These are phyloP conservation scores for Boletus vinaceobasis DNA, from an alignment of 768 basidiomycete species.

Conservation along the genomic window DNA sequence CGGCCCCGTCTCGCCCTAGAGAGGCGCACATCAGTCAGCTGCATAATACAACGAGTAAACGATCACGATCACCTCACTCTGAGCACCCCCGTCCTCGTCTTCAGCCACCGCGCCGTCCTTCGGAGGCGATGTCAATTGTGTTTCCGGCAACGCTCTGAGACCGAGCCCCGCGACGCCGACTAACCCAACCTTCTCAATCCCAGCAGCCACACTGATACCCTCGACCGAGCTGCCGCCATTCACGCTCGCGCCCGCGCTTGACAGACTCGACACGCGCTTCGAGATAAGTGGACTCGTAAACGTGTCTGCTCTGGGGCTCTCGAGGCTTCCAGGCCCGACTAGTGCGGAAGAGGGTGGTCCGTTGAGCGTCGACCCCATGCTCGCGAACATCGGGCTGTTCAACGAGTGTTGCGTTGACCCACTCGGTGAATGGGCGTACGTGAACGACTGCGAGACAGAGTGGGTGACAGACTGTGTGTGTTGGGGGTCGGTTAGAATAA, in stretches of 20 bases:
- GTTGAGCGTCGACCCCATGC: conserved; percentile 29
- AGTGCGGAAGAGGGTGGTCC: conserved; percentile 22
- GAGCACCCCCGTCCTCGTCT: conserved; percentile 51
- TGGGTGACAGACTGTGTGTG: conserved; percentile 29
- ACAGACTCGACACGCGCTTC: conserved; percentile 28
- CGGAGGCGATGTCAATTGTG: conserved; percentile 53
- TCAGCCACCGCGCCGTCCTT: conserved; percentile 40
- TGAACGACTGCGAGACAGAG: conserved; percentile 31
- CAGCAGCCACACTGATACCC: conserved; percentile 13
- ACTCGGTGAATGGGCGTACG: conserved; percentile 31
- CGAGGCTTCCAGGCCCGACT: conserved; percentile 25
- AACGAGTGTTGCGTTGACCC: conserved; percentile 45
- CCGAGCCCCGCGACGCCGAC: conserved; percentile 27
- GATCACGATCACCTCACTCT: conserved; percentile 64
- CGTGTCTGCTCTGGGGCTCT: conserved; percentile 29
- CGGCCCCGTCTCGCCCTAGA: conserved; percentile 50
- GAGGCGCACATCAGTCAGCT: background rate
- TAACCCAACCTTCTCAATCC: conserved; percentile 20
- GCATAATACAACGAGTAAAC: background rate
- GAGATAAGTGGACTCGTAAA: conserved; percentile 16
- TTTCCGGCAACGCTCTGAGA: conserved; percentile 37
- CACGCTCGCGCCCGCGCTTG: conserved; percentile 26
- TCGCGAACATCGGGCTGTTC: conserved; percentile 37
- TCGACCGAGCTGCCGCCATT: conserved; percentile 24
- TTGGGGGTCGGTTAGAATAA: conserved; percentile 50